These are phyloP conservation scores for Artemisia annua DNA, from an alignment of 129 eudicot species.

Conservation along the genomic window DNA sequence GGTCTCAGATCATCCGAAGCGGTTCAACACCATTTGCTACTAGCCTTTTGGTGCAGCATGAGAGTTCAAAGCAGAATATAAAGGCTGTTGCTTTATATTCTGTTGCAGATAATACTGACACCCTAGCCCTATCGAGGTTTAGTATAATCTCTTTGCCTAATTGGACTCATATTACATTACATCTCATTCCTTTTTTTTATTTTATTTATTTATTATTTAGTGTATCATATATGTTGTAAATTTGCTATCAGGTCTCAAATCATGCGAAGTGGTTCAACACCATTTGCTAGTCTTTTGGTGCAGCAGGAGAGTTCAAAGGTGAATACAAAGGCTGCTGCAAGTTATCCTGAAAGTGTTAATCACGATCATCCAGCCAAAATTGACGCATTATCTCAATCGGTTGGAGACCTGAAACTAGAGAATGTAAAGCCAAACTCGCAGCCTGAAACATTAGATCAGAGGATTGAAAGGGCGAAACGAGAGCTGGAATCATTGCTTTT, in stretches of 20 bases:
- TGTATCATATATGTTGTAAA: not conserved
- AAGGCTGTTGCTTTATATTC: too few relatives aligned
- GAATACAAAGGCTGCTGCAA: not conserved
- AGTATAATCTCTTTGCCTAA: too few relatives aligned
- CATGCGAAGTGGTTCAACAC: not conserved
- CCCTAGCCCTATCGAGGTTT: too few relatives aligned
- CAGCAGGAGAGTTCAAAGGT: not conserved
- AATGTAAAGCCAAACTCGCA: not conserved
- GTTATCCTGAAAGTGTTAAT: not conserved
- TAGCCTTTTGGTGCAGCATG: too few relatives aligned
- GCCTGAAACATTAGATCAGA: not conserved
- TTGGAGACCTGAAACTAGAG: not conserved
- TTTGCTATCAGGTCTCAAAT: not conserved
- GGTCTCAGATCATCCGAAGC: too few relatives aligned
- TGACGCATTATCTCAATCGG: not conserved
- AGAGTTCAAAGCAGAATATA: too few relatives aligned
- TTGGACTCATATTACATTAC: too few relatives aligned
- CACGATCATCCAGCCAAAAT: not conserved
- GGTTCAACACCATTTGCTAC: too few relatives aligned
- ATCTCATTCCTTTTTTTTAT: not conserved
- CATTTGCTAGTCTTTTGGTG: not conserved
- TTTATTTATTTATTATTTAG: not conserved
- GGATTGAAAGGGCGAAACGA: not conserved
- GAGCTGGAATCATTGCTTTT: not conserved
- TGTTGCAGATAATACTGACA: too few relatives aligned